Evolutionary conservation across 768 basidiomycete genomes (phyloP).

Genomic region (Mycena metata): DNA sequence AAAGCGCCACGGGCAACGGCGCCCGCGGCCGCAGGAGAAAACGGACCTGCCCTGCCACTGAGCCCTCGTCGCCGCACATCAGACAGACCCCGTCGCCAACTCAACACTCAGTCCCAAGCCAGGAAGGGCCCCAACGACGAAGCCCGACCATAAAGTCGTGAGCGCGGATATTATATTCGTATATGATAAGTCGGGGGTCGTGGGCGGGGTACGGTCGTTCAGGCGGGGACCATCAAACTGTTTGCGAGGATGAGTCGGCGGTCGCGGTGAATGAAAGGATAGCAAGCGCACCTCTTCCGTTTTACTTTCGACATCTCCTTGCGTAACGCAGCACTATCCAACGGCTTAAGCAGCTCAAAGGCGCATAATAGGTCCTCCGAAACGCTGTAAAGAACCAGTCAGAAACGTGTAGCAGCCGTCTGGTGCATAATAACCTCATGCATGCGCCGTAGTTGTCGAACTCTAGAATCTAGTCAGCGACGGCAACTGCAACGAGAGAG

Average conservation of each 20-base stretch:
- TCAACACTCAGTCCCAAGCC: constrained; percentile 23
- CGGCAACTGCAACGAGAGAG: constrained; percentile 11
- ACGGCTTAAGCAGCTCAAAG: constrained; percentile 95
- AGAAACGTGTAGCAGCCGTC: constrained; percentile 29
- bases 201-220: constrained; percentile 21
- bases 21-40: constrained; percentile 15
- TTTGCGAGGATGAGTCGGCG: not conserved
- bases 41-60: constrained; percentile 29
- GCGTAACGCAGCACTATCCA: constrained; percentile 93
- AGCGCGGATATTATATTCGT: constrained; percentile 43
- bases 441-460: constrained; percentile 97
- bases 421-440: constrained; percentile 76
- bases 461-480: constrained; percentile 60
- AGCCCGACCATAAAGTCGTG: constrained; percentile 17
- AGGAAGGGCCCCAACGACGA: constrained; percentile 26
- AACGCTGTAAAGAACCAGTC: constrained; percentile 66
- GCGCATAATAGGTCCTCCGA: constrained; percentile 98
- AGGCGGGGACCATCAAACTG: constrained; percentile 32
- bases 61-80: constrained; percentile 19
- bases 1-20: constrained; percentile 19
- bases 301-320: constrained; percentile 99
- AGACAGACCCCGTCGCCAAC: constrained; percentile 25
- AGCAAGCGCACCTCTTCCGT: constrained; percentile 85
- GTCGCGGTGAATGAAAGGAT: not conserved
- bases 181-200: constrained; percentile 38